Evolutionary conservation across 768 basidiomycete species (phyloP).

Genomic region (Phanerochaete carnosa): DNA sequence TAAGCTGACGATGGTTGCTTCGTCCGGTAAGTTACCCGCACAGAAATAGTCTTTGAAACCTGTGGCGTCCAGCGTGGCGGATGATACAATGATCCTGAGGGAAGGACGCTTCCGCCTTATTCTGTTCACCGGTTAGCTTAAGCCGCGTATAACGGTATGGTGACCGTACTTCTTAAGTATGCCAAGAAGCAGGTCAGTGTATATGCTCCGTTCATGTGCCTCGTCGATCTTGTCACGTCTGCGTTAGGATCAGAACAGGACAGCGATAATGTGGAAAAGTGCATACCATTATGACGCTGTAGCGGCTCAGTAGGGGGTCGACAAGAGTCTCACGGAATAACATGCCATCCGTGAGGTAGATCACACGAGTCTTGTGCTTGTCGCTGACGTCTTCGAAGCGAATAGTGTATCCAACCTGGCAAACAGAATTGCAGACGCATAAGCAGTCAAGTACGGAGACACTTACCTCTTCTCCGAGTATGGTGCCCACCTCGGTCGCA

Average conservation of each 20-base stretch:
- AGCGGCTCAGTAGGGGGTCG: constrained; percentile 88
- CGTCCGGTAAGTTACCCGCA: constrained; percentile 53
- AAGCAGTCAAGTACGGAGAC: background rate
- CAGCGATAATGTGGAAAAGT: background rate
- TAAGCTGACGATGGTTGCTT: constrained; percentile 81
- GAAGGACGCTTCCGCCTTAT: constrained; percentile 90
- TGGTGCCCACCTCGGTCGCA: constrained; percentile 85
- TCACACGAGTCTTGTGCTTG: constrained; percentile 81
- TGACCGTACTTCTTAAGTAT: constrained; percentile 86
- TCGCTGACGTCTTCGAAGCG: constrained; percentile 92
- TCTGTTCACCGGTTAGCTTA: constrained; percentile 38
- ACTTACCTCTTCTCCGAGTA: constrained; percentile 83
- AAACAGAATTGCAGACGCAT: background rate
- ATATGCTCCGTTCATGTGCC: constrained; percentile 94
- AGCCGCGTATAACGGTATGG: background rate
- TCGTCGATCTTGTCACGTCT: constrained; percentile 75
- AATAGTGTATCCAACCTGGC: constrained; percentile 94
- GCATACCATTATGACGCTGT: constrained; percentile 92
- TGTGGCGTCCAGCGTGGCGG: constrained; percentile 92
- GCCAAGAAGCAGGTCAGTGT: constrained; percentile 91
- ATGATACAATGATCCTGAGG: constrained; percentile 89
- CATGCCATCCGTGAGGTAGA: constrained; percentile 98
- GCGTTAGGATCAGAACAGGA: constrained; percentile 19
- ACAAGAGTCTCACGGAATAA: constrained; percentile 91
- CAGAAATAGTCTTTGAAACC: constrained; percentile 90